phyloP scores from a whole-genome alignment of 345 rosid species.

The Brassica rapa region DNA sequence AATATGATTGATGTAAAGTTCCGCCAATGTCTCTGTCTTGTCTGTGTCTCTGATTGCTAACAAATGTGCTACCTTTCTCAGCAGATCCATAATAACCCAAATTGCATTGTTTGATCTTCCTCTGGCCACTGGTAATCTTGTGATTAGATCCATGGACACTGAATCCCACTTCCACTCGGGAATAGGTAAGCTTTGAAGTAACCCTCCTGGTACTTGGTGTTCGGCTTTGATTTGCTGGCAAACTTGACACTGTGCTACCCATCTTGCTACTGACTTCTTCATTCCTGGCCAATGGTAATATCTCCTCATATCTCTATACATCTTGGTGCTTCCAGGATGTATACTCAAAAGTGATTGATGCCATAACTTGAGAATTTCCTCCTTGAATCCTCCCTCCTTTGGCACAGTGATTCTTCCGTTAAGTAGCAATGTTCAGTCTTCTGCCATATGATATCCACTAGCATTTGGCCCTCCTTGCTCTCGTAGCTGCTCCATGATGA shows the following conservation, averaged over 20 bases:
- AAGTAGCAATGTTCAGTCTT: not conserved
- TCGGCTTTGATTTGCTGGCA: not conserved
- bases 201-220: not conserved
- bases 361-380: too few species aligned
- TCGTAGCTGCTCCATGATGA: too few species aligned
- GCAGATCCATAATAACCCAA: not conserved
- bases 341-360: too few species aligned
- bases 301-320: not conserved
- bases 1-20: not conserved
- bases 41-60: not conserved
- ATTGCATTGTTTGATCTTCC: not conserved
- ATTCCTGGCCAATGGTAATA: not conserved
- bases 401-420: not conserved
- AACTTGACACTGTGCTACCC: not conserved
- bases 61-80: not conserved
- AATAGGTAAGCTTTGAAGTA: not conserved
- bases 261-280: not conserved
- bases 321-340: not conserved
- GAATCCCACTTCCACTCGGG: not conserved
- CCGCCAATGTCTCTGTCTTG: not conserved
- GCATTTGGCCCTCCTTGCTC: not conserved
- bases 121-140: not conserved
- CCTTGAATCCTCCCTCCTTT: not conserved
- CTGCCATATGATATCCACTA: not conserved
- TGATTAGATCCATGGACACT: not conserved